phyloP scores from a whole-genome alignment of 2,329 filamentous ascomycete genomes.

The Verticillium nubilum region DNA sequence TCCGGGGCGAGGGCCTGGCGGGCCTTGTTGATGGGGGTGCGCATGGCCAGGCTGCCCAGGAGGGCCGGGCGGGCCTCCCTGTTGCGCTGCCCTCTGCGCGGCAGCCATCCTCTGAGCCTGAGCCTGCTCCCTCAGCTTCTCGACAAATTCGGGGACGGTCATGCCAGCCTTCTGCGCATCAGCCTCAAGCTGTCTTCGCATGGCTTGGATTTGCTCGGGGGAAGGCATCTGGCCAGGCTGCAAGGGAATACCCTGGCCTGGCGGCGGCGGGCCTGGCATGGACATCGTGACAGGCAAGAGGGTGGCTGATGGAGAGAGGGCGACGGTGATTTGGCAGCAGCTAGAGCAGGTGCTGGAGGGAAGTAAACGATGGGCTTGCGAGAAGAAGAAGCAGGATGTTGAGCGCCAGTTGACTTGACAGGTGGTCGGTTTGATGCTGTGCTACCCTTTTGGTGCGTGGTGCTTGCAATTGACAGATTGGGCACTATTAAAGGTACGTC shows the following conservation, averaged over 20 bases:
- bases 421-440: not conserved
- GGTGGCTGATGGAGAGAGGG: not conserved
- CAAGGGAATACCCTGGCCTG: conserved; percentile 17
- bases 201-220: conserved; percentile 78
- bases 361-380: not conserved
- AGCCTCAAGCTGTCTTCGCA: conserved; percentile 75
- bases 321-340: not conserved
- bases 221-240: conserved; percentile 50
- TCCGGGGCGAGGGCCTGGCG: conserved; percentile 15
- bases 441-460: not conserved
- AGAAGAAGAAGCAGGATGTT: not conserved
- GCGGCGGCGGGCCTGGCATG: conserved; percentile 23
- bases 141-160: conserved; percentile 78
- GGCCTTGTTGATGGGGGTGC: conserved; percentile 23
- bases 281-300: not conserved
- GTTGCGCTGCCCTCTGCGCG: conserved; percentile 14
- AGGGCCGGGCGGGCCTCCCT: conserved; percentile 20
- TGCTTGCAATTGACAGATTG: not conserved
- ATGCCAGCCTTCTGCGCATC: conserved; percentile 84
- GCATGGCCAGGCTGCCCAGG: conserved; percentile 12
- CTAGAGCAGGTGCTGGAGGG: not conserved
- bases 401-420: not conserved
- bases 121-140: conserved; percentile 56
- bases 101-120: conserved; percentile 41
- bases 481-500: conserved; percentile 1